These are phyloP conservation scores for Stylosanthes scabra DNA, from an alignment of 331 rosid species.

Conservation along the genomic window DNA sequence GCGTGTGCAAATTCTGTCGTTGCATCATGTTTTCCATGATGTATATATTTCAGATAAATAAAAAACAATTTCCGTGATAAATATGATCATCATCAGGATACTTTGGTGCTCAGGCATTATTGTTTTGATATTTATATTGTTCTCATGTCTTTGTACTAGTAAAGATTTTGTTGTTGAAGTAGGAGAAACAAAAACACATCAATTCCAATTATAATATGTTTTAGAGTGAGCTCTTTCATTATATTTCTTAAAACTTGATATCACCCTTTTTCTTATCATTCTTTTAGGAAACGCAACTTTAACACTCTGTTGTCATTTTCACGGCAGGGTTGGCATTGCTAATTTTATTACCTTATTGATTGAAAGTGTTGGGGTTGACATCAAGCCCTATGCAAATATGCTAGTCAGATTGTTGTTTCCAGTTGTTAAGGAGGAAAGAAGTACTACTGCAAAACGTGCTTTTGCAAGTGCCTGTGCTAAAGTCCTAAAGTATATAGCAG, in stretches of 20 bases:
- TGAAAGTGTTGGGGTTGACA: slow-evolving; percentile 81
- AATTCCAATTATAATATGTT: slow-evolving; percentile 11
- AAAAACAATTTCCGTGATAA: neutral
- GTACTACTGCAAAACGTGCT: slow-evolving; percentile 86
- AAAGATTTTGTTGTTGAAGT: neutral
- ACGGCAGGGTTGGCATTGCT: slow-evolving; percentile 95
- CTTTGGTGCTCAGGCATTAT: neutral
- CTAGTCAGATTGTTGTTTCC: slow-evolving; percentile 84
- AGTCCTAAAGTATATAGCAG: slow-evolving; percentile 64
- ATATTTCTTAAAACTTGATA: slow-evolving; percentile 11
- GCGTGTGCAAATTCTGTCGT: neutral
- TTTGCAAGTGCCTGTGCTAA: slow-evolving; percentile 88
- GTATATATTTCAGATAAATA: neutral
- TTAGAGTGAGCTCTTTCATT: neutral
- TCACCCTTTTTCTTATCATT: neutral
- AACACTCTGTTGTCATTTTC: neutral
- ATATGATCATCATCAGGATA: slow-evolving; percentile 18
- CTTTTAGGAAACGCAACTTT: neutral
- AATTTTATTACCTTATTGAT: slow-evolving; percentile 79
- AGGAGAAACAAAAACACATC: neutral
- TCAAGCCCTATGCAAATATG: slow-evolving; percentile 80
- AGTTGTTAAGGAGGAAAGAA: slow-evolving; percentile 84
- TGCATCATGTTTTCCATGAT: slow-evolving; percentile 13
- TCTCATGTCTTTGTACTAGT: neutral
- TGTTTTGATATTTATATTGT: slow-evolving; percentile 10